phyloP scores from a whole-genome alignment of 1,284 basidiomycete genomes.

The Leccinum pallidistipes region DNA sequence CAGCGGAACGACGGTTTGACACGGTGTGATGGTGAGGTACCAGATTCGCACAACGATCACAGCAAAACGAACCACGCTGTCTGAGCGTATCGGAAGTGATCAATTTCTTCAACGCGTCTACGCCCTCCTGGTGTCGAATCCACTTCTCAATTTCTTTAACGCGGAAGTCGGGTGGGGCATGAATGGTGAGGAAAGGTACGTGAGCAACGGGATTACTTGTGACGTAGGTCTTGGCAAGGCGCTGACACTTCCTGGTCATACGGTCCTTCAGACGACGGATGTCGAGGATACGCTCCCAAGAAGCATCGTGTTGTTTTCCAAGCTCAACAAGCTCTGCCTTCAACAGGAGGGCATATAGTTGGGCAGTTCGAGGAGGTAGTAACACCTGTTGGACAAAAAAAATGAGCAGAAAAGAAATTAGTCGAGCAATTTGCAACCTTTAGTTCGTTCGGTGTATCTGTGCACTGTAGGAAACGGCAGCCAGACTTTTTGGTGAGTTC shows the following conservation, averaged over 20 bases:
- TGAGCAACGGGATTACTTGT: slow-evolving; percentile 38
- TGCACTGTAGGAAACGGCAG: slow-evolving; percentile 71
- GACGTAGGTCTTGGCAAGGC: slow-evolving; percentile 47
- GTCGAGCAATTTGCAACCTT: slow-evolving; percentile 43
- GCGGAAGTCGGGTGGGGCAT: slow-evolving; percentile 69
- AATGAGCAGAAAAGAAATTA: slow-evolving; percentile 10
- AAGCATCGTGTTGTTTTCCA: slow-evolving; percentile 50
- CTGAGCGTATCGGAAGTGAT: slow-evolving; percentile 22
- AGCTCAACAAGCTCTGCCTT: slow-evolving; percentile 61
- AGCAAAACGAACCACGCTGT: slow-evolving; percentile 35
- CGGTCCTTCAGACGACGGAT: slow-evolving; percentile 76
- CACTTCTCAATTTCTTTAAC: slow-evolving; percentile 77
- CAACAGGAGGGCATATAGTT: slow-evolving; percentile 65
- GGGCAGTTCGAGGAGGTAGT: slow-evolving; percentile 66
- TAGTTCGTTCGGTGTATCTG: slow-evolving; percentile 71
- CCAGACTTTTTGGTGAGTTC: slow-evolving; percentile 48
- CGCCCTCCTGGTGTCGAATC: slow-evolving; percentile 47
- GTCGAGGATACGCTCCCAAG: slow-evolving; percentile 66
- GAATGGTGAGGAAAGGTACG: slow-evolving; percentile 57
- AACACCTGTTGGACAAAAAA: slow-evolving; percentile 48
- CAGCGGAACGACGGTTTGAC: slow-evolving; percentile 30
- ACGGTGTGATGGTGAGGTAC: slow-evolving; percentile 35
- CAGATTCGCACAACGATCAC: slow-evolving; percentile 36
- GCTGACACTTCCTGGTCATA: slow-evolving; percentile 75
- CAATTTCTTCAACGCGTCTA: slow-evolving; percentile 27